Evolutionary conservation across 2,329 filamentous ascomycete genomes (phyloP).

Genomic region (Orbilia javanica): DNA sequence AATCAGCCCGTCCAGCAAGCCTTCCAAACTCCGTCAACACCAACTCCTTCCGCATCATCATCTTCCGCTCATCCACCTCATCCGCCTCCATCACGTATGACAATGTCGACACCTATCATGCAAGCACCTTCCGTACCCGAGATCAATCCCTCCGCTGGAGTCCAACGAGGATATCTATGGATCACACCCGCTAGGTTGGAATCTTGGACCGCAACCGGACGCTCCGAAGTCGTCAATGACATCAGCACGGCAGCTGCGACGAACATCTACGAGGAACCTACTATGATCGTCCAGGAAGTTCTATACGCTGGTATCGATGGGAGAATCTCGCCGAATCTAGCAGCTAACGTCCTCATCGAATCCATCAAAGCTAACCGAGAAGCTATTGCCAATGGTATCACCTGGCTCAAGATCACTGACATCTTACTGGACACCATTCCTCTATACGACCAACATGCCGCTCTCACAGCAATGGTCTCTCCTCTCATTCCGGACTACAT

Average conservation of each 20-base stretch:
- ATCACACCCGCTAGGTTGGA: slow-evolving; percentile 44
- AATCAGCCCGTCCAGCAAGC: slow-evolving; percentile 19
- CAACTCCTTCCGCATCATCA: slow-evolving; percentile 35
- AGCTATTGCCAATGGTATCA: slow-evolving; percentile 1
- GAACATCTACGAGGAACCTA: slow-evolving; percentile 46
- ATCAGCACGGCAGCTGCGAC: slow-evolving; percentile 29
- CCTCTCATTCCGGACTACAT: slow-evolving; percentile 54
- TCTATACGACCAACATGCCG: slow-evolving; percentile 34
- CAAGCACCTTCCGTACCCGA: slow-evolving; percentile 39
- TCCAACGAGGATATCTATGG: slow-evolving; percentile 42
- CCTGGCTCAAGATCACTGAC: slow-evolving; percentile 31
- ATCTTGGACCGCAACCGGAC: slow-evolving; percentile 47
- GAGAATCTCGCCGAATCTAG: slow-evolving; percentile 37
- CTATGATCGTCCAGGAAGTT: slow-evolving; percentile 53
- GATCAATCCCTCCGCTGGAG: slow-evolving; percentile 45
- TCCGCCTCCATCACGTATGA: slow-evolving; percentile 25
- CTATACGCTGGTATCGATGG: slow-evolving; percentile 51
- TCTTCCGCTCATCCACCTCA: too few species aligned
- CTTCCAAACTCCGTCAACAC: slow-evolving; percentile 44
- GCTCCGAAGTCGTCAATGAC: slow-evolving; percentile 41
- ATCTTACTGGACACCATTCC: slow-evolving; percentile 52
- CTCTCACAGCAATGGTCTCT: slow-evolving; percentile 42
- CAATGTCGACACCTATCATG: not conserved
- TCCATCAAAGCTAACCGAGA: slow-evolving; percentile 51
- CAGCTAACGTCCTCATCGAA: slow-evolving; percentile 51